A percentile compares a stretch with the other conserved stretches of the same genome.
phyloP scores from a whole-genome alignment of 345 rosid genomes.

The Odontarrhena argentea region DNA sequence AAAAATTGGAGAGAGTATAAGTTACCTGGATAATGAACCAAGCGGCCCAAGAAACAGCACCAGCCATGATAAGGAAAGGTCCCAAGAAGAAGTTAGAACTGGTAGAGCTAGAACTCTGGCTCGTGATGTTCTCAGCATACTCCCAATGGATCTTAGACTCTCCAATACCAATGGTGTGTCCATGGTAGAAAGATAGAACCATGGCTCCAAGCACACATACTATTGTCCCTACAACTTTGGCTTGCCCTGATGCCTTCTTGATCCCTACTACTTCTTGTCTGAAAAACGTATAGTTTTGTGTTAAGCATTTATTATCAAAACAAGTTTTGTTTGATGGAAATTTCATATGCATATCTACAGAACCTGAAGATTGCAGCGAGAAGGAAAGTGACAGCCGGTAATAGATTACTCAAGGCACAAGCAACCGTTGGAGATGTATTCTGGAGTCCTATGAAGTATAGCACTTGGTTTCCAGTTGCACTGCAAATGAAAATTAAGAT shows the following conservation, averaged over 20 bases:
- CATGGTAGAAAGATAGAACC: slow-evolving; percentile 89
- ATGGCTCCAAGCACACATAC: slow-evolving; percentile 90
- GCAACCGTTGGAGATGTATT: slow-evolving; percentile 77
- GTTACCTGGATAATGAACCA: slow-evolving; percentile 88
- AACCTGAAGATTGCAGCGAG: slow-evolving; percentile 77
- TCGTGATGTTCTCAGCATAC: slow-evolving; percentile 51
- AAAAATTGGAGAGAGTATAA: too few relatives aligned
- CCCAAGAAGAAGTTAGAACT: slow-evolving; percentile 61
- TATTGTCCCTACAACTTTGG: slow-evolving; percentile 74
- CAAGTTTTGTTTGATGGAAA: not conserved
- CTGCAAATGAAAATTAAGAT: slow-evolving; percentile 41
- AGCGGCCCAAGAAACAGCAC: slow-evolving; percentile 61
- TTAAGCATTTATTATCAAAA: not conserved
- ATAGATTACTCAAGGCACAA: slow-evolving; percentile 76
- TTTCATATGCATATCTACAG: not conserved
- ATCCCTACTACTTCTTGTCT: slow-evolving; percentile 79
- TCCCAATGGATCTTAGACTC: slow-evolving; percentile 77
- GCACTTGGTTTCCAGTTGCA: slow-evolving; percentile 71
- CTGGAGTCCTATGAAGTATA: slow-evolving; percentile 78
- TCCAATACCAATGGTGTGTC: slow-evolving; percentile 54
- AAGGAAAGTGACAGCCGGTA: slow-evolving; percentile 78
- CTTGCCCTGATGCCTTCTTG: slow-evolving; percentile 65
- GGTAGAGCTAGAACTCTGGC: slow-evolving; percentile 26
- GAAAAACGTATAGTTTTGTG: slow-evolving; percentile 12
- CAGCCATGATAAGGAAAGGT: slow-evolving; percentile 59